Conservation (phyloP, 2,329 filamentous ascomycete genomes). For the Colletotrichum phormii region DNA sequence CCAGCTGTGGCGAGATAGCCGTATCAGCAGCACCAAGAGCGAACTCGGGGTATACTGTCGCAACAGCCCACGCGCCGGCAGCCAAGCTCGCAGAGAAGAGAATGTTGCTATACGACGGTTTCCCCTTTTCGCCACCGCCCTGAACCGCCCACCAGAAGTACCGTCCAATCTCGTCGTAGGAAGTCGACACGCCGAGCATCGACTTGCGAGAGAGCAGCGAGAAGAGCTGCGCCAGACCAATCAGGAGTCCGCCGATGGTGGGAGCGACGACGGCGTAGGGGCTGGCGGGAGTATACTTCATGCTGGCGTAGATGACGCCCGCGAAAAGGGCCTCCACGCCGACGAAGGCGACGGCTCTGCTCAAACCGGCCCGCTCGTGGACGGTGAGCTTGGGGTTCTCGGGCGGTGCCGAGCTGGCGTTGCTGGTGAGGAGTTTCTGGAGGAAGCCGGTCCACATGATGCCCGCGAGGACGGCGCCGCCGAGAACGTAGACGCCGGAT, state of each 20-base stretch:
- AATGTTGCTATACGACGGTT: slow-evolving; percentile 55
- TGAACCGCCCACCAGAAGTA: slow-evolving; percentile 59
- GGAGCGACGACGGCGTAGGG: slow-evolving; percentile 52
- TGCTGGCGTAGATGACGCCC: slow-evolving; percentile 52
- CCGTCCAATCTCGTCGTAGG: slow-evolving; percentile 71
- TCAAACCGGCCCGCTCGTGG: slow-evolving; percentile 54
- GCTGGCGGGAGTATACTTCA: slow-evolving; percentile 46
- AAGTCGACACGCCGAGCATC: slow-evolving; percentile 70
- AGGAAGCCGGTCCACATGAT: slow-evolving; percentile 61
- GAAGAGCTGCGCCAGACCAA: slow-evolving; percentile 68
- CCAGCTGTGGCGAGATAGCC: slow-evolving; percentile 49
- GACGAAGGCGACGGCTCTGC: slow-evolving; percentile 50
- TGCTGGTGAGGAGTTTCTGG: slow-evolving; percentile 46
- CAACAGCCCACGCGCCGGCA: slow-evolving; percentile 56
- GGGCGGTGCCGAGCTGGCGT: slow-evolving; percentile 41
- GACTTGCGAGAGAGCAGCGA: slow-evolving; percentile 64
- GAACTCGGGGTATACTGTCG: slow-evolving; percentile 47
- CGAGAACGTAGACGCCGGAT: slow-evolving; percentile 63
- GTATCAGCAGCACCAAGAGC: slow-evolving; percentile 42
- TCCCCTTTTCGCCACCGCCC: slow-evolving; percentile 41
- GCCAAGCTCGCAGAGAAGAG: slow-evolving; percentile 65
- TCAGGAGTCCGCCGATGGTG: slow-evolving; percentile 66
- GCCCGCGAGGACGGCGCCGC: slow-evolving; percentile 67
- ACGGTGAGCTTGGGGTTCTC: slow-evolving; percentile 47
- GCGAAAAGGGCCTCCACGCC: slow-evolving; percentile 57